These are phyloP conservation scores for Sisymbrium altissimum DNA, from an alignment of 345 rosid genomes.

Conservation along the genomic window DNA sequence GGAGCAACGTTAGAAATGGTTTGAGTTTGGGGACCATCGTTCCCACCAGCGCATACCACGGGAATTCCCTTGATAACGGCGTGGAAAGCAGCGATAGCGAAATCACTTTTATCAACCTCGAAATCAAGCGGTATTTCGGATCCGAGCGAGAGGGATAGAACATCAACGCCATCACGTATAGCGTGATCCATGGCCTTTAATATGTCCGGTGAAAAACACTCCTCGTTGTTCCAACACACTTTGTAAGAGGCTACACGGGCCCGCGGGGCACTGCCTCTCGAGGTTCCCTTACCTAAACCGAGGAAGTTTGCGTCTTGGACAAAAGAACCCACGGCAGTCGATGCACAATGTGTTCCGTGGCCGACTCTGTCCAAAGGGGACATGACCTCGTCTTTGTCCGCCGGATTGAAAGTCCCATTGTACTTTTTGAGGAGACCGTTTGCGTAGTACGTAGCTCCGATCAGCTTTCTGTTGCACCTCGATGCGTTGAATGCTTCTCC, in stretches of 20 bases:
- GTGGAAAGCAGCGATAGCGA: conserved; percentile 50
- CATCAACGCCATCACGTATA: conserved; percentile 62
- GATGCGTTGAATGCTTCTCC: conserved; percentile 40
- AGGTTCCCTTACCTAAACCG: conserved; percentile 51
- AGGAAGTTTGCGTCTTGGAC: conserved; percentile 36
- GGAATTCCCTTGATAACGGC: conserved; percentile 52
- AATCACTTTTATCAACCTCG: conserved; percentile 43
- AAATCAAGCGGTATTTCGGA: conserved; percentile 6
- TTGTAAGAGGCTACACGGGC: conserved; percentile 65
- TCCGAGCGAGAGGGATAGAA: conserved; percentile 59
- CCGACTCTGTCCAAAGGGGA: conserved; percentile 50
- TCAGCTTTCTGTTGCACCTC: conserved; percentile 43
- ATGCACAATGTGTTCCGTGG: conserved; percentile 70
- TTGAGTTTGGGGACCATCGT: conserved; percentile 41
- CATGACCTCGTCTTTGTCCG: conserved; percentile 17
- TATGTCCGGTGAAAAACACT: conserved; percentile 52
- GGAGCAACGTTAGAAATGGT: conserved; percentile 49
- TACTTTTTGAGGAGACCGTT: conserved; percentile 23
- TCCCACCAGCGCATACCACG: conserved; percentile 51
- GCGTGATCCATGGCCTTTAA: conserved; percentile 63
- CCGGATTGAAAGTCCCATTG: conserved; percentile 8
- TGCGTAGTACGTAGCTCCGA: conserved; percentile 51
- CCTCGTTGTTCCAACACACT: conserved; percentile 44
- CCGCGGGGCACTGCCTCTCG: conserved; percentile 60
- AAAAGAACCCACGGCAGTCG: conserved; percentile 56